Evolutionary conservation across 768 basidiomycete genomes (phyloP), one percentile per base, ranked within the genome.

Genomic region (Dioszegia hungarica): DNA sequence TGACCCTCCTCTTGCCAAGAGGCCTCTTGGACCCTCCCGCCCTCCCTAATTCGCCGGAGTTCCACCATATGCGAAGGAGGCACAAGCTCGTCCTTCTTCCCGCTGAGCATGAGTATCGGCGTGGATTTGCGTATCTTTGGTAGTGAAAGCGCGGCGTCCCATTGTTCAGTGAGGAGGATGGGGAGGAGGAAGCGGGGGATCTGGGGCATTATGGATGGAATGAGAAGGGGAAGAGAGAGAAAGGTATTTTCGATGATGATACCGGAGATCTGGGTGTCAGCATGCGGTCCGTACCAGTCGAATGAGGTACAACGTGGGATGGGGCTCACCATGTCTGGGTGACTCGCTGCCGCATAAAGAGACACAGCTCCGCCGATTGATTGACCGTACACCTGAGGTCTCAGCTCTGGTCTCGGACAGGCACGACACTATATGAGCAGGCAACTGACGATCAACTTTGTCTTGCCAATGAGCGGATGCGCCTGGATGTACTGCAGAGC

Each of bases 241-340:
- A 95, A 95, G 0, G 93, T 94, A 74, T 95, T 98, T 79, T 97
- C 93, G 56, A 97, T 80, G 54, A 97, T 82, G 15, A 95, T 80
- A 0, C 86, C 92, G 17, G 79, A 56, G 54, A 94, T 84, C 87
- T 90, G 61, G 25, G 14, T 38, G 48, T 38, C 41, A 43, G 4
- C 31, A n/a, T 24, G 8, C 6, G 34, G 14, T 15, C 3, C 9
- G 41, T 43, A 19, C 20, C 14, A 3, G 47, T 28, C 2, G 47
- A 33, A 14, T 47, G 34, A 2, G 20, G 4, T 19, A 33, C 1
- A 10, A n/a, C 28, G 17, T n/a, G 10, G 22, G 27, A n/a, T 9
- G 28, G 24, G 29, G 73, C 77, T 34, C 57, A 86, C 89, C 67
- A 86, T 82, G 19, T 81, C 75, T 0, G 86, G 82, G 71, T 92